These are phyloP conservation scores for Fusarium staphyleae DNA, from an alignment of 2,329 filamentous ascomycete species.

Conservation along the genomic window DNA sequence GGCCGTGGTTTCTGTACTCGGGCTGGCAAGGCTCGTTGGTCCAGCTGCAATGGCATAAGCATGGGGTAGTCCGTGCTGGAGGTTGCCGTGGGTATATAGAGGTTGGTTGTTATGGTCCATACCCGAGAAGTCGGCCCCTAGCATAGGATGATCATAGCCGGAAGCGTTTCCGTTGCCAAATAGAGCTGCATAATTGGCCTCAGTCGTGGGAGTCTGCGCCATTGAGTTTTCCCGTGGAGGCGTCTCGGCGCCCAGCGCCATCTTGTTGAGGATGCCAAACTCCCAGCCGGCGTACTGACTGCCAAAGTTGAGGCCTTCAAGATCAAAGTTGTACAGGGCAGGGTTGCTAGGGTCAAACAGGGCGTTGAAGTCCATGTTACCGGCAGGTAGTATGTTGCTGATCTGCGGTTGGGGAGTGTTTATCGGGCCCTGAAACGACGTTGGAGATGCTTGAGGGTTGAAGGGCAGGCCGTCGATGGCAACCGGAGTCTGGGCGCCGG, in stretches of 20 bases:
- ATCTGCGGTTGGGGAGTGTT: constrained; percentile 58
- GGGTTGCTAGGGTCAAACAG: constrained; percentile 93
- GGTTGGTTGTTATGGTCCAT: constrained; percentile 57
- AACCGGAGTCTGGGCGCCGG: constrained; percentile 53
- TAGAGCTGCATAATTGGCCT: constrained; percentile 53
- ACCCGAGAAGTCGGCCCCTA: constrained; percentile 61
- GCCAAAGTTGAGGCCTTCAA: constrained; percentile 86
- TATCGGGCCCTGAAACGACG: constrained; percentile 68
- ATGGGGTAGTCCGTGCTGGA: constrained; percentile 69
- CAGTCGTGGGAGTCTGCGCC: constrained; percentile 50
- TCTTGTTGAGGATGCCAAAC: constrained; percentile 94
- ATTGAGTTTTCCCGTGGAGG: constrained; percentile 70
- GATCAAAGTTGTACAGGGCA: constrained; percentile 92
- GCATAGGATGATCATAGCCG: constrained; percentile 57
- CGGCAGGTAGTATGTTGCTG: constrained; percentile 58
- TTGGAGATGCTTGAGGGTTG: constrained; percentile 74
- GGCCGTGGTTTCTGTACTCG: constrained; percentile 68
- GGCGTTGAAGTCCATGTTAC: constrained; percentile 60
- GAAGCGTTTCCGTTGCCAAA: constrained; percentile 60
- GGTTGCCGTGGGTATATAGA: constrained; percentile 62
- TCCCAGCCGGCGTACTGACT: constrained; percentile 96
- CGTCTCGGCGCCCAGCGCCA: constrained; percentile 80
- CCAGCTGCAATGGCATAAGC: constrained; percentile 70
- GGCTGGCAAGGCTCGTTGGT: constrained; percentile 68
- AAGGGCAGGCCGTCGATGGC: constrained; percentile 61